Evolutionary conservation across 208 protist species (phyloP).

Genomic region (Acanthamoeba triangularis): DNA sequence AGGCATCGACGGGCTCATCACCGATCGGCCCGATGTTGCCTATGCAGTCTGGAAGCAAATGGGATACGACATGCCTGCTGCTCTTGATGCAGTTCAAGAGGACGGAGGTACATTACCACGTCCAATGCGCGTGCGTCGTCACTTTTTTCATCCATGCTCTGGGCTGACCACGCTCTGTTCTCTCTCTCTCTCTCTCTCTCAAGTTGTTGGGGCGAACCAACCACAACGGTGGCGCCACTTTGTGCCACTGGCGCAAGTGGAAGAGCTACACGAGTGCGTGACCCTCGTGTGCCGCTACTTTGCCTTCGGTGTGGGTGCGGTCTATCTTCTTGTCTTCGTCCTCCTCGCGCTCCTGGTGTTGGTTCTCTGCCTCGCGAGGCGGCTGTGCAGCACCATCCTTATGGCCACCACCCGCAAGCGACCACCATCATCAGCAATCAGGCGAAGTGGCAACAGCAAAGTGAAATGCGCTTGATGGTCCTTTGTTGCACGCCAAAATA

Average conservation of each 20-base stretch:
- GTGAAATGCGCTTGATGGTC: no score
- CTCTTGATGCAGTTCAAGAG: background rate
- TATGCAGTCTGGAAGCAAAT: background rate
- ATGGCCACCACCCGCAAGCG: no score
- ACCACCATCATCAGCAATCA: no score
- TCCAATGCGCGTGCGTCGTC: background rate
- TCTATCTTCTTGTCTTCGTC: background rate
- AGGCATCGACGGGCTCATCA: constrained; percentile 38
- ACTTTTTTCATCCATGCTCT: background rate
- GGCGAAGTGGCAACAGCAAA: no score
- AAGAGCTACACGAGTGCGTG: constrained; percentile 18
- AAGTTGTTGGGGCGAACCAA: background rate
- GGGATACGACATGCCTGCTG: background rate
- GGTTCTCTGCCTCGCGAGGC: background rate
- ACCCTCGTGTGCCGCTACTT: constrained; percentile 39
- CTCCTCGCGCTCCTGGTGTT: background rate
- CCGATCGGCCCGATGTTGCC: background rate
- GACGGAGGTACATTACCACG: background rate
- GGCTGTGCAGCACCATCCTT: background rate
- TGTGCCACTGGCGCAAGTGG: constrained; percentile 2
- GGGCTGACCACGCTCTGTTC: no score
- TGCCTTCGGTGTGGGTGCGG: background rate
- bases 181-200: no score
- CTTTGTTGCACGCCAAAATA: no score
- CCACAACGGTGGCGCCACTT: constrained; percentile 4